Conservation (phyloP, 208 protist genomes). For the Lotmaria passim region DNA sequence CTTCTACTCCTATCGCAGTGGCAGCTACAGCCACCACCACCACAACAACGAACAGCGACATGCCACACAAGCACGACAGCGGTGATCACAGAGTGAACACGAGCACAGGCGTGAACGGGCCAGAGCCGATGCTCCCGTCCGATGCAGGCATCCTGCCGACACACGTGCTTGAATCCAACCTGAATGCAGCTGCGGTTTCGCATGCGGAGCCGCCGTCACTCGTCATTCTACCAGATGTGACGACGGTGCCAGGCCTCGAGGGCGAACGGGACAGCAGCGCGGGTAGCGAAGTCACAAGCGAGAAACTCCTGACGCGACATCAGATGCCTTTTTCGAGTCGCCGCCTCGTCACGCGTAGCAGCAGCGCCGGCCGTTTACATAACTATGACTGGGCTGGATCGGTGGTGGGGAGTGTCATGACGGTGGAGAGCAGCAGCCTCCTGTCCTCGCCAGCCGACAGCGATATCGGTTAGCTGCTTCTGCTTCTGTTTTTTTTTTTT, state of each 20-base stretch:
- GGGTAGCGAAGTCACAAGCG: not conserved
- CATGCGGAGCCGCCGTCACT: too few relatives aligned
- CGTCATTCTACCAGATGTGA: too few relatives aligned
- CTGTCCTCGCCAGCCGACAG: constrained; percentile 19
- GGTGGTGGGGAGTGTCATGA: constrained; percentile 16
- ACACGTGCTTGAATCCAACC: not conserved
- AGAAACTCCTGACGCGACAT: not conserved
- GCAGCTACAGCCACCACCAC: not conserved
- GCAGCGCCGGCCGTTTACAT: not conserved
- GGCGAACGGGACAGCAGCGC: too few relatives aligned
- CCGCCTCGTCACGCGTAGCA: not conserved
- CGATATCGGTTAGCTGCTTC: not conserved
- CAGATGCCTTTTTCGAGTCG: constrained; percentile 1
- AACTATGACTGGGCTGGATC: constrained; percentile 23
- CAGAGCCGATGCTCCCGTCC: not conserved
- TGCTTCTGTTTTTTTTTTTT: not conserved
- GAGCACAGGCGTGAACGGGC: not conserved
- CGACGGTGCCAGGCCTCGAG: too few relatives aligned
- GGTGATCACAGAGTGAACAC: not conserved
- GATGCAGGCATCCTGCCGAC: constrained; percentile 1
- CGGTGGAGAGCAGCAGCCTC: constrained; percentile 20
- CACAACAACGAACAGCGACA: not conserved
- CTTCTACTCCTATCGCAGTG: too few relatives aligned
- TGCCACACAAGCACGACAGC: not conserved
- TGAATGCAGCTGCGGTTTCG: not conserved